Conservation (phyloP, 768 basidiomycete genomes). For the Mycena venus region DNA sequence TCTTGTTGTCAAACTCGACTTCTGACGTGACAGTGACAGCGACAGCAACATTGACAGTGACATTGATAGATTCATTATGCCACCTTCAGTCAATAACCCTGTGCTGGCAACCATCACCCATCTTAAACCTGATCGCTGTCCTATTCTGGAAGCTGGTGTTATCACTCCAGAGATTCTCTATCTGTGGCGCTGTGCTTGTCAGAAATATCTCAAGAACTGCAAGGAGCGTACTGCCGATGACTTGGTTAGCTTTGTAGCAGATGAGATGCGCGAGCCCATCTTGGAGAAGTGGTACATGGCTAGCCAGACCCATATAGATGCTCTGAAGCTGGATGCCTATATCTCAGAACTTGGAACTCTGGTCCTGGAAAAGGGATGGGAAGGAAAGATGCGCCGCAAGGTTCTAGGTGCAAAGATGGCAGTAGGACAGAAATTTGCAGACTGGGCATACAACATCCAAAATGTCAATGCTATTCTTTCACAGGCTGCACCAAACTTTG, state of each 20-base stretch:
- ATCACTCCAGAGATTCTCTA: not conserved
- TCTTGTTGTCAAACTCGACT: not conserved
- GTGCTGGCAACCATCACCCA: not conserved
- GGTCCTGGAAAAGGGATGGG: not conserved
- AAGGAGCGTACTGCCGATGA: conserved; percentile 10
- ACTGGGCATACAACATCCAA: conserved; percentile 8
- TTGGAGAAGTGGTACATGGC: conserved; percentile 6
- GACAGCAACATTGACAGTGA: no score
- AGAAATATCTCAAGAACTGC: conserved; percentile 10
- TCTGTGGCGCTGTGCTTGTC: conserved; percentile 5
- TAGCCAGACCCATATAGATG: no score
- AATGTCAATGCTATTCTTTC: conserved; percentile 1
- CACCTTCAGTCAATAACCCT: not conserved
- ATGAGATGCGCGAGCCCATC: conserved; percentile 19
- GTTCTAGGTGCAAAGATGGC: conserved; percentile 5
- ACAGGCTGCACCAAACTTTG: not conserved
- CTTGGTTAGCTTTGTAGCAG: conserved; percentile 13
- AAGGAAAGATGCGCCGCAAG: conserved; percentile 1
- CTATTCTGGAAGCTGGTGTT: not conserved
- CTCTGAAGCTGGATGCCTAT: conserved; percentile 3
- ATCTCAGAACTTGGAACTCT: conserved; percentile 2
- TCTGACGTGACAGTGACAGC: no score
- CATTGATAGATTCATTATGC: no score
- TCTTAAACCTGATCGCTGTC: not conserved
- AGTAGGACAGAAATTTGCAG: not conserved